Base-by-base conservation (phyloP, 352 stramenopile genomes). In the Phytopythium ostracodes region DNA sequence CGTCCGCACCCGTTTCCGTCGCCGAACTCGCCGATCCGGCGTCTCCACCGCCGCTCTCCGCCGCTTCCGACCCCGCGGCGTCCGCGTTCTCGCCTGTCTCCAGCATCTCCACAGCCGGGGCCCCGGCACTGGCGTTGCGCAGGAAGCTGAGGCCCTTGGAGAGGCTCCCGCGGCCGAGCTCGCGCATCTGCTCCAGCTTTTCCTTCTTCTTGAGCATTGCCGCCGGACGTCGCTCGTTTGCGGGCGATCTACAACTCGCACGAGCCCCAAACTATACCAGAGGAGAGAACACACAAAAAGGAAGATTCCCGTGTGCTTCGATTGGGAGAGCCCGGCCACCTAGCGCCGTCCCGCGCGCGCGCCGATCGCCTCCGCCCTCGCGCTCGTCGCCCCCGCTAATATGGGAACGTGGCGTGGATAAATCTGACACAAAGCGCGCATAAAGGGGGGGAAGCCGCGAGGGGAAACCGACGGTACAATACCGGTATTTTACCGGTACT, bases 151-250 rank as follows among this genome's bases (percentile, higher is more conserved):
- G 72, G 1, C 87, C 87, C 62, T 92, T 92, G 61, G 73, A 83
- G 29, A 96, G 59, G 2, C 81, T 73, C 17, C 80, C 84, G 55
- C 81, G 81, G 24, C 87, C 85, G 29, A 92, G 74, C 75, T 96
- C 87, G 63, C 80, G 84, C 85, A 96, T 96, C 65, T 96, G 83
- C 73, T 93, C 87, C 29, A 96, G 79, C 73, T 89, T 88, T 70
- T 96, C 84, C 72, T 94, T 93, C 74, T 93, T 94, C 69, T 80
- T 80, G 44, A 79, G 72, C 79, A 94, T 94, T 60, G 22, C n/a
- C 0, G 40, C 24, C 51, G 52, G 42, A 27, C 43, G 1, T 2
- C 10, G 22, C 22, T 15, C 22, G 44, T 18, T 51, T 33, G n/a
- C 22, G 4, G 3, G 5, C 44, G n/a, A 29, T 15, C 44, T 22